A percentile compares a stretch with the other conserved stretches of the same genome.
phyloP scores from a whole-genome alignment of 371 early-diverging fungal genomes.

The Chytridium lagenaria region DNA sequence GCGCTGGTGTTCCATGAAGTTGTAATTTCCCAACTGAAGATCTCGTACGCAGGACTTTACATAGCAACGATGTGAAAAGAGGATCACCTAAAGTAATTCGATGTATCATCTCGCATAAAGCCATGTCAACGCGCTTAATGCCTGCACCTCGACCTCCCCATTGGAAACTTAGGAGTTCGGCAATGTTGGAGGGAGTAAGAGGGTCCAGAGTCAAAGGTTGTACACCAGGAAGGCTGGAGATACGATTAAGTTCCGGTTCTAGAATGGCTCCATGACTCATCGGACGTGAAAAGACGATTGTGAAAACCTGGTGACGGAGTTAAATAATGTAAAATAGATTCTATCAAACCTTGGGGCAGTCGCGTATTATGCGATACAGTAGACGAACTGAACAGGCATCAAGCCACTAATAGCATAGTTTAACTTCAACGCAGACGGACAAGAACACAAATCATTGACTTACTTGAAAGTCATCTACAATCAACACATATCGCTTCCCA shows the following conservation, averaged over 20 bases:
- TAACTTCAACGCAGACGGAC: too few species aligned
- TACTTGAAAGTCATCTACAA: conserved; percentile 17
- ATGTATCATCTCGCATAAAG: background rate
- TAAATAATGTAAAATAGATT: background rate
- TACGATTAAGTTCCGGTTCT: background rate
- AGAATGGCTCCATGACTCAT: background rate
- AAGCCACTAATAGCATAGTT: too few species aligned
- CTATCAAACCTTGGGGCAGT: background rate
- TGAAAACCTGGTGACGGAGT: background rate
- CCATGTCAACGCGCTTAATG: background rate
- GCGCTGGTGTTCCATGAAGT: too few species aligned
- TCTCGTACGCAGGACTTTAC: conserved; percentile 9
- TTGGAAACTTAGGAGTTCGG: conserved; percentile 3
- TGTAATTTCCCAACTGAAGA: background rate
- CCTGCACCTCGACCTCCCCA: conserved; percentile 15
- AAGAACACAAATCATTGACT: background rate
- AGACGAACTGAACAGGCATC: background rate
- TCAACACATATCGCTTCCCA: background rate
- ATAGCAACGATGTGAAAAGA: conserved; percentile 8
- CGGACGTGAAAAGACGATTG: background rate
- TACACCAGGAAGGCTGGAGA: background rate
- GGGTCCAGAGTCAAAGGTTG: background rate
- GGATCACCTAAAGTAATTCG: background rate
- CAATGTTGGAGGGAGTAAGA: background rate
- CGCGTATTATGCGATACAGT: background rate